Evolutionary conservation across 441 rosid species (phyloP).

Genomic region (Croton setiger): DNA sequence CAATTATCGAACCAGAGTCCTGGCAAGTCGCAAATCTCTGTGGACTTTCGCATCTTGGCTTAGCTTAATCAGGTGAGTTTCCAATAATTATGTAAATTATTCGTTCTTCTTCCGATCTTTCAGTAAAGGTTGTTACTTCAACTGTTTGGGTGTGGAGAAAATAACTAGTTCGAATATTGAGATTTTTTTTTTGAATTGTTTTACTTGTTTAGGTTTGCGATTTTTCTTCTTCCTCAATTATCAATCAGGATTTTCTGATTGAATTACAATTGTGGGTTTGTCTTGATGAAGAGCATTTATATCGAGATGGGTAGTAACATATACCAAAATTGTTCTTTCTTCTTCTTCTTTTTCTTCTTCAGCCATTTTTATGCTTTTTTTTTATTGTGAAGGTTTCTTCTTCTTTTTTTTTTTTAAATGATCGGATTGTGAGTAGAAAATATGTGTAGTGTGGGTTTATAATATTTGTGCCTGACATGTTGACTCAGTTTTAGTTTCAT

Average conservation of each 20-base stretch:
- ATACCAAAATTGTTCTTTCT: too few species aligned
- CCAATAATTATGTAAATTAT: neutral
- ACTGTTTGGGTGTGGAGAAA: slow-evolving; percentile 15
- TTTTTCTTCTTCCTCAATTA: neutral
- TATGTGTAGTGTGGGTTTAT: too few species aligned
- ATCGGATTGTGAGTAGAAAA: too few species aligned
- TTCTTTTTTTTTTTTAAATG: too few species aligned
- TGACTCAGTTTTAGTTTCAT: too few species aligned
- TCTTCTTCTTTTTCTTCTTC: too few species aligned
- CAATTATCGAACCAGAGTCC: neutral
- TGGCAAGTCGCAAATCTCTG: too few species aligned
- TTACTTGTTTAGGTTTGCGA: neutral
- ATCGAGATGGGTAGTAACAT: too few species aligned
- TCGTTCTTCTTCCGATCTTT: too few species aligned
- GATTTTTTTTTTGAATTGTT: neutral
- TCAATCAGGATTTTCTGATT: neutral
- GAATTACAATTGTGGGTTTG: neutral
- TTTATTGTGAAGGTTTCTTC: too few species aligned
- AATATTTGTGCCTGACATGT: too few species aligned
- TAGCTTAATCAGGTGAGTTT: slow-evolving; percentile 12
- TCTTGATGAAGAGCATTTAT: neutral
- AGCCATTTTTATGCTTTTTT: too few species aligned
- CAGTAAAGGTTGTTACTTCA: neutral
- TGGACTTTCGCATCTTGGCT: neutral
- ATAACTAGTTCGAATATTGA: neutral